Conservation (phyloP, 768 basidiomycete genomes). For the Russula sp. region DNA sequence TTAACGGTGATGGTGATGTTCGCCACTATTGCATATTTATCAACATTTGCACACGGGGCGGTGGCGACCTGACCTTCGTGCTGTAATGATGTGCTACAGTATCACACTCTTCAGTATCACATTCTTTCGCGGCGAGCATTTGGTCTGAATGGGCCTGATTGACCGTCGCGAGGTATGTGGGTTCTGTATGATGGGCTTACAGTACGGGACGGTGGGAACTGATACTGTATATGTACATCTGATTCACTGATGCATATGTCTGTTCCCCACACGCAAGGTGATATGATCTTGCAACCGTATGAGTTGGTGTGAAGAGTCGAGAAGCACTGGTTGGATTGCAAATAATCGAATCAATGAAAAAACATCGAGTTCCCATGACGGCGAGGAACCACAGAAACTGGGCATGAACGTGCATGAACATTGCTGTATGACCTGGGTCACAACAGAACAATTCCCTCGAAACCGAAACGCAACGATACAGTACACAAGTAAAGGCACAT, state of each 20-base stretch:
- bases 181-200: background rate
- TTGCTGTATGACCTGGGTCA: no score
- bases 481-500: no score
- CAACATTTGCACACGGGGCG: no score
- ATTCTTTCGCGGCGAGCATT: background rate
- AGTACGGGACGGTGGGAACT: background rate
- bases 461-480: background rate
- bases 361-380: constrained; percentile 3
- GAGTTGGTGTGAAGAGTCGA: background rate
- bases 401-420: no score
- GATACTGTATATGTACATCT: background rate
- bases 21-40: no score
- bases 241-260: no score
- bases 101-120: no score
- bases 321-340: constrained; percentile 4
- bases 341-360: background rate
- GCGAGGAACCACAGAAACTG: background rate
- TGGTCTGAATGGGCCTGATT: background rate
- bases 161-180: background rate
- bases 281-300: background rate
- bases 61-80: no score
- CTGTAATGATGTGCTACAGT: background rate
- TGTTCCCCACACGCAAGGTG: no score
- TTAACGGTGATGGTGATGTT: no score
- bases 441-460: background rate